Percentiles rank a stretch among this genome's conserved stretches.
phyloP scores from a whole-genome alignment of 129 eudicot species.

The Escallonia herrerae region DNA sequence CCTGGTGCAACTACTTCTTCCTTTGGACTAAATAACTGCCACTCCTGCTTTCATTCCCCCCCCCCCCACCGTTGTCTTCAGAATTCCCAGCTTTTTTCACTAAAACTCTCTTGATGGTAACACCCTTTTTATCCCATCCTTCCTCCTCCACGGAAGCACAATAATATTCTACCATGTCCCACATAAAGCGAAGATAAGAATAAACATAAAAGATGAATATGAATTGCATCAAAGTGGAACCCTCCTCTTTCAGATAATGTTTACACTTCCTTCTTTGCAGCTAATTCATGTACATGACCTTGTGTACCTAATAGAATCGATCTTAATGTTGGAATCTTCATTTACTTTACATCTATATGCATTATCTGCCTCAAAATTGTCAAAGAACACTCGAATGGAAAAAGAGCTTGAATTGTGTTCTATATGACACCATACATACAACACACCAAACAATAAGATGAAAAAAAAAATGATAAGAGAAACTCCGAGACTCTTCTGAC shows the following conservation, averaged over 20 bases:
- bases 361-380: too few species aligned
- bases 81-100: background rate
- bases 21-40: background rate
- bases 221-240: slow-evolving; percentile 13
- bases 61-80: background rate
- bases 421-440: too few species aligned
- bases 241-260: slow-evolving; percentile 8
- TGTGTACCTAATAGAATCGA: slow-evolving; percentile 1
- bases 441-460: too few species aligned
- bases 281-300: background rate
- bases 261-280: background rate
- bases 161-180: slow-evolving; percentile 3
- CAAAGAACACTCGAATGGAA: too few species aligned
- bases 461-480: too few species aligned
- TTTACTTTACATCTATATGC: too few species aligned
- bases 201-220: background rate
- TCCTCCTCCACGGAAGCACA: too few species aligned
- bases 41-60: too few species aligned
- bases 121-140: too few species aligned
- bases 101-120: background rate
- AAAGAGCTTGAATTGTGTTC: too few species aligned
- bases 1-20: slow-evolving; percentile 10
- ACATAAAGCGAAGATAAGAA: slow-evolving; percentile 1
- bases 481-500: too few species aligned
- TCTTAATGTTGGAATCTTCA: background rate